These are phyloP conservation scores for Kwoniella dendrophila DNA, from an alignment of 768 basidiomycete species.

Conservation along the genomic window DNA sequence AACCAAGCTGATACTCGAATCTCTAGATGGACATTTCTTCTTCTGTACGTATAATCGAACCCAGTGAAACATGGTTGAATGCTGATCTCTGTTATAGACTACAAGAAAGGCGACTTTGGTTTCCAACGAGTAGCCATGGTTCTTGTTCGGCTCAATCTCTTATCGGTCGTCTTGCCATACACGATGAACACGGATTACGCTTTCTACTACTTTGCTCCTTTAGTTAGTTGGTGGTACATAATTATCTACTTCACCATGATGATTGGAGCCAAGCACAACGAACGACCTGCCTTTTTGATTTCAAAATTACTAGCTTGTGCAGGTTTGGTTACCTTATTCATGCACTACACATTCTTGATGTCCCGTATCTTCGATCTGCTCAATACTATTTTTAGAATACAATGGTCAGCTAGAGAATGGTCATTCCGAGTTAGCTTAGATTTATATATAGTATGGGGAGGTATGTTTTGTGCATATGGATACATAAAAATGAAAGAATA, in stretches of 20 bases:
- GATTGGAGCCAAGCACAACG: constrained; percentile 73
- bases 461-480: constrained; percentile 75
- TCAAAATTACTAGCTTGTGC: constrained; percentile 72
- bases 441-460: constrained; percentile 82
- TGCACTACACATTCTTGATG: constrained; percentile 67
- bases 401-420: constrained; percentile 87
- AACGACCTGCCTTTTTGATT: constrained; percentile 67
- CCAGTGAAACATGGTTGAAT: not conserved
- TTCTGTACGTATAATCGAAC: constrained; percentile 60
- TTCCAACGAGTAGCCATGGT: constrained; percentile 75
- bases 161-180: constrained; percentile 80
- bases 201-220: constrained; percentile 85
- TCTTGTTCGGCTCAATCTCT: constrained; percentile 77
- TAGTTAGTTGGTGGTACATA: constrained; percentile 82
- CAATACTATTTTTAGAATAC: constrained; percentile 68
- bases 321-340: constrained; percentile 66
- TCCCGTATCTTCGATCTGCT: constrained; percentile 68
- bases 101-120: constrained; percentile 85
- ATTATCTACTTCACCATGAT: constrained; percentile 80
- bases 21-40: constrained; percentile 65
- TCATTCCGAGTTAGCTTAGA: constrained; percentile 84
- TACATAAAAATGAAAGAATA: constrained; percentile 75
- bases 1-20: not conserved
- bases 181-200: constrained; percentile 90
- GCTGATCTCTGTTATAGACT: constrained; percentile 55